Percentiles rank a stretch among this genome's conserved stretches.
These are phyloP conservation scores for Tephrocybe sp. DNA, from an alignment of 768 basidiomycete genomes.

Conservation along the genomic window DNA sequence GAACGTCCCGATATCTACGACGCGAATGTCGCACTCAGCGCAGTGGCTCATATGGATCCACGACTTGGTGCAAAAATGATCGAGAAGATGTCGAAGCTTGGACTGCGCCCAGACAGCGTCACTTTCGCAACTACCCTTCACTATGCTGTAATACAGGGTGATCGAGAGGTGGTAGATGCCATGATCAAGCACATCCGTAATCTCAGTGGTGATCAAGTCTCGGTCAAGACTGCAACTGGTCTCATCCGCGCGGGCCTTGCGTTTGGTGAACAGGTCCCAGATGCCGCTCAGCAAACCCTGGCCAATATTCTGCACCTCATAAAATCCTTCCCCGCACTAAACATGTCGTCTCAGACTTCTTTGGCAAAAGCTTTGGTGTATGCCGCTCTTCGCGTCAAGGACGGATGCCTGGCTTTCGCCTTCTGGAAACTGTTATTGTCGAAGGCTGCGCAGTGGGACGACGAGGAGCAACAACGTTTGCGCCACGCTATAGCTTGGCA, in stretches of 20 bases:
- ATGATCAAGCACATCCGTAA: constrained; percentile 42
- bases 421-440: constrained; percentile 58
- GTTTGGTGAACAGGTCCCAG: constrained; percentile 21
- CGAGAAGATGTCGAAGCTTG: constrained; percentile 46
- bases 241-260: constrained; percentile 45
- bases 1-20: constrained; percentile 65
- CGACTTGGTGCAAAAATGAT: constrained; percentile 46
- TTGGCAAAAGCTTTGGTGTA: constrained; percentile 53
- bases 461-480: constrained; percentile 41
- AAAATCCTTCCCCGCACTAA: constrained; percentile 31
- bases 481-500: constrained; percentile 40
- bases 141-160: constrained; percentile 46
- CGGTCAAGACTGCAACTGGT: constrained; percentile 47
- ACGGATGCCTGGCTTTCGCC: constrained; percentile 52
- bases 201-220: constrained; percentile 34
- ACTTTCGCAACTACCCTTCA: constrained; percentile 67
- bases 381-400: constrained; percentile 47
- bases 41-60: constrained; percentile 51
- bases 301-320: constrained; percentile 43
- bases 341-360: constrained; percentile 40
- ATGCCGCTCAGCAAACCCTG: constrained; percentile 33
- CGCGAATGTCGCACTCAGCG: constrained; percentile 61
- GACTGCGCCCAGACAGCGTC: constrained; percentile 51
- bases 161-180: constrained; percentile 41
- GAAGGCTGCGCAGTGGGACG: constrained; percentile 45